Evolutionary conservation across 371 early-diverging fungal species (phyloP).

Genomic region (Haplosporangium sp.): DNA sequence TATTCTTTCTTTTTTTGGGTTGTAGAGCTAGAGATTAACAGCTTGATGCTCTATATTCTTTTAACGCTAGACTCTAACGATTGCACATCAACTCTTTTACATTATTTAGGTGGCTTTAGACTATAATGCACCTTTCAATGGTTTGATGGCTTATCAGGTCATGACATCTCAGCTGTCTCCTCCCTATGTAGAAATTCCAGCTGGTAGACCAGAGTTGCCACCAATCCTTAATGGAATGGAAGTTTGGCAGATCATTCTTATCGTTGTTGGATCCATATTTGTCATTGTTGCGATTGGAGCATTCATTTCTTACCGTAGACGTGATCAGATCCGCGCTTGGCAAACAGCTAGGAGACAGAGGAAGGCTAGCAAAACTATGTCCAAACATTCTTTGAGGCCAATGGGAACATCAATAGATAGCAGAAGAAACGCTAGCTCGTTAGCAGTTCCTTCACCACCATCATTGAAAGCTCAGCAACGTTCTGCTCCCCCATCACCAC

Average conservation of each 20-base stretch:
- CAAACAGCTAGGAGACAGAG: slow-evolving; percentile 21
- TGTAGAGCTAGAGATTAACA: not conserved
- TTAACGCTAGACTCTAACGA: not conserved
- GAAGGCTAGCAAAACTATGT: not conserved
- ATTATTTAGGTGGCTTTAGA: slow-evolving; percentile 65
- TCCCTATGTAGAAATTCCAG: slow-evolving; percentile 61
- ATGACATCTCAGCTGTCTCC: slow-evolving; percentile 60
- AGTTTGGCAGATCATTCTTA: slow-evolving; percentile 54
- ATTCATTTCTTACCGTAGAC: slow-evolving; percentile 40
- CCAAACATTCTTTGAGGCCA: slow-evolving; percentile 9
- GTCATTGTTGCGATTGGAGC: slow-evolving; percentile 41
- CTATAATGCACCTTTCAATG: slow-evolving; percentile 75
- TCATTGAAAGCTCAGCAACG: slow-evolving; percentile 8
- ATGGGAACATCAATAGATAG: not conserved
- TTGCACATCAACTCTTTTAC: not conserved
- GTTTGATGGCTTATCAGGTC: slow-evolving; percentile 71
- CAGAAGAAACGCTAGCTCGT: not conserved
- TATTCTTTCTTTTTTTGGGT: not conserved
- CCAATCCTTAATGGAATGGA: slow-evolving; percentile 54
- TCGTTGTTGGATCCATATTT: slow-evolving; percentile 45
- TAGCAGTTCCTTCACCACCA: slow-evolving; percentile 24
- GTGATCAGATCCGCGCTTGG: slow-evolving; percentile 52
- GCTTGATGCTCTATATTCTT: not conserved
- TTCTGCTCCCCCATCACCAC: slow-evolving; percentile 1
- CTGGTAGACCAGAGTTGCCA: slow-evolving; percentile 52